Base-by-base conservation (phyloP, 2,329 filamentous ascomycete genomes). In the Macrophomina pseudophaseolina region DNA sequence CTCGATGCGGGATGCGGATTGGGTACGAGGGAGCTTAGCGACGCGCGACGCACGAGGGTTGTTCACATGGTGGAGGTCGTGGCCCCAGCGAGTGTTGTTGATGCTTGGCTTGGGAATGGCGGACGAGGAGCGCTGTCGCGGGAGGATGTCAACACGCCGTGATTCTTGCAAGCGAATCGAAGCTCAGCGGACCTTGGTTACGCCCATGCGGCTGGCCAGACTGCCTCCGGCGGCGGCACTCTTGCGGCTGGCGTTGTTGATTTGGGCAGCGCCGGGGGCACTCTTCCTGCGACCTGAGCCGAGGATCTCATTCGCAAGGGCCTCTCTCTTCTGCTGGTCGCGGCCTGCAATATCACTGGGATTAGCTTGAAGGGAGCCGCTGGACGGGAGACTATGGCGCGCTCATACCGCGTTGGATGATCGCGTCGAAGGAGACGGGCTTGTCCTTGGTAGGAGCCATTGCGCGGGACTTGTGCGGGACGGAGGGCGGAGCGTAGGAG, bases 261-360 rank as follows among this genome's bases (percentile, higher is more conserved):
- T 68, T 79, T 75, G 73, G 6, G 75, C 71, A 60, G 79, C 80
- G 18, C 86, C 85, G 46, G 88, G 80, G 12, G 80, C 84, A 73
- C 86, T 90, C 63, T 85, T 79, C 71, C 89, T 87, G 67, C 84
- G 80, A 64, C 78, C 79, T 74, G 86, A 86, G 71, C 86, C 86
- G 71, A 94, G 89, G 74, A 94, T 92, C 74, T 86, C 84, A 72
- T 90, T 85, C 38, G 91, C 91, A n/a, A 93, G 85, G 3, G 81
- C 84, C 74, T 91, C 87, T 71, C 90, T 89, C 80, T 88, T 89
- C 80, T 90, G 90, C 75, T 88, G 87, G 76, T 91, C 85, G 68
- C 90, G 89, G 32, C 74, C 58, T 62, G 44, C 12, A 18, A 30
- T n/a, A 23, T 12, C 3, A 6, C 16, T 23, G n/a, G 12, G 44